Base-by-base conservation (phyloP, 306 rosid genomes). In the Vicia faba region DNA sequence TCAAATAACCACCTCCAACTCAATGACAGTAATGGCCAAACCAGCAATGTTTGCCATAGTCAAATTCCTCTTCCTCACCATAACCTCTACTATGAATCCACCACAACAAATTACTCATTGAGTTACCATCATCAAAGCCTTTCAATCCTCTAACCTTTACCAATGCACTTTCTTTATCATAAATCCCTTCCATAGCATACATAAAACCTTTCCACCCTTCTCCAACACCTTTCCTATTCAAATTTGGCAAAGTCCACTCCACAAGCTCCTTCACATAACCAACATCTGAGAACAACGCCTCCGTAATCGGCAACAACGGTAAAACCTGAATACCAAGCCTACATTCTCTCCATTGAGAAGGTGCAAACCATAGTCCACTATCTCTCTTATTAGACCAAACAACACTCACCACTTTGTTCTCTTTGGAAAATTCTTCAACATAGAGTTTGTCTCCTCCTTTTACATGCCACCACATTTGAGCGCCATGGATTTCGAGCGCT, bases 391-490 rank as follows among this genome's bases (percentile, higher is more conserved):
- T 89, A 10, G 88, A 61, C 96, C 98, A 92, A 25, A 89, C 15
- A 12, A 92, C 85, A 40, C 98, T 91, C 44, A 89, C 89, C 12
- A 86, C 19, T 66, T 81, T 81, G 18, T 89, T 89, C 55, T 84
- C 89, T 51, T 80, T 80, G 25, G 80, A 50, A 71, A 87, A 92
- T n/a, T 74, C 85, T 54, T 69, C 79, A 8, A 59, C 96, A 14
- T 89, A 89, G 6, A 36, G 50, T 51, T 49, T 78, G 0, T 75
- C 41, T 63, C 83, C 73, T 8, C 79, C 85, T 54, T 43, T 78
- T 10, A 92, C 79, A 28, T 87, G 96, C 95, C 98, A 92, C 96
- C 98, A 92, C 75, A 72, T 89, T 60, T 89, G 89, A 26, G 95
- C 91, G 19, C 91, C 90, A 38, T 69, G 82, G 36, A 84, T 89